Percentiles rank a stretch among this genome's conserved stretches.
phyloP scores from a whole-genome alignment of 2,329 filamentous ascomycete genomes.

The Aspergillus thermomutatus region DNA sequence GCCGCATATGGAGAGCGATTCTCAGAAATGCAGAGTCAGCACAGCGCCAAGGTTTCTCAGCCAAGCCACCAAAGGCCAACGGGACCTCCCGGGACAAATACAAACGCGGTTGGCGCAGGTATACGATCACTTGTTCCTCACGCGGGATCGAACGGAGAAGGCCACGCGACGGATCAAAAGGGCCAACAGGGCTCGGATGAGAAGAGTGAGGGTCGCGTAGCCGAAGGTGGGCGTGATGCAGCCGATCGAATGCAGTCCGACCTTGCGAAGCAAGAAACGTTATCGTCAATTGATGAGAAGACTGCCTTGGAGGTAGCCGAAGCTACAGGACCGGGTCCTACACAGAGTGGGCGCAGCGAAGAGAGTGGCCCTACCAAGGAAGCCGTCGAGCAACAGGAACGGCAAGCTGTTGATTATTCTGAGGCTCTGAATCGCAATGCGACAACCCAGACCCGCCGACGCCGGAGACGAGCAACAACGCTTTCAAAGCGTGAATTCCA shows the following conservation, averaged over 20 bases:
- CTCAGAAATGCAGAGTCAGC: conserved; percentile 60
- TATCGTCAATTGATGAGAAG: conserved; percentile 44
- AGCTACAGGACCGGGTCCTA: conserved; percentile 20
- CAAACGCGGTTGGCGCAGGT: conserved; percentile 16
- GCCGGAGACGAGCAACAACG: conserved; percentile 44
- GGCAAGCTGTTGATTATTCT: conserved; percentile 36
- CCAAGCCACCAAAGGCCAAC: conserved; percentile 42
- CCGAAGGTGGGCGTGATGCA: conserved; percentile 31
- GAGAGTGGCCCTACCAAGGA: conserved; percentile 23
- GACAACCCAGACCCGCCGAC: conserved; percentile 32
- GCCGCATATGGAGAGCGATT: conserved; percentile 75
- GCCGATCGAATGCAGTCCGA: conserved; percentile 33
- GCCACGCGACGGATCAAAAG: conserved; percentile 27
- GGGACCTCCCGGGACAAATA: conserved; percentile 36
- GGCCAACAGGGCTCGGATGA: conserved; percentile 29
- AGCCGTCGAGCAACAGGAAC: conserved; percentile 30
- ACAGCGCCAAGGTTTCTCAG: conserved; percentile 47
- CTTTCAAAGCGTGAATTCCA: conserved; percentile 47
- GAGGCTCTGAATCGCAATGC: conserved; percentile 40
- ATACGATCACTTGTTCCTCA: conserved; percentile 23
- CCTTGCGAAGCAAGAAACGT: conserved; percentile 27
- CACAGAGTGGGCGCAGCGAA: conserved; percentile 22
- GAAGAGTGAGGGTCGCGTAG: conserved; percentile 32
- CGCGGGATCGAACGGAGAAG: conserved; percentile 28
- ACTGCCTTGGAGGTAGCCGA: conserved; percentile 30